phyloP scores from a whole-genome alignment of 139 green algal species.

The Chlorella sp. region DNA sequence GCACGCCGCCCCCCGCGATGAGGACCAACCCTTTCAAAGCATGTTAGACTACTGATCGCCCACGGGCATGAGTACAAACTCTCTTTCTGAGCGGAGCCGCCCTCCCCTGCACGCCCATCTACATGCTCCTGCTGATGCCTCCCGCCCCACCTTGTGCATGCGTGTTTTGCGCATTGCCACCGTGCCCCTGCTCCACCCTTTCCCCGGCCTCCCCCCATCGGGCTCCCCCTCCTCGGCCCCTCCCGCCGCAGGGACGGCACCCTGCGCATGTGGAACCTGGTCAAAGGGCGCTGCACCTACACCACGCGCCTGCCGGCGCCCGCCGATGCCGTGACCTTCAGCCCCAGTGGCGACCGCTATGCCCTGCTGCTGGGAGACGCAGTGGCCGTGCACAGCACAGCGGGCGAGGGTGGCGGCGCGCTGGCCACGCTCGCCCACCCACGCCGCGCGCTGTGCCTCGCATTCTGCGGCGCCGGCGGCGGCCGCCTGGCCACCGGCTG shows the following conservation, averaged over 20 bases:
- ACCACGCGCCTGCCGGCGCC: conserved; percentile 57
- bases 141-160: too few species aligned
- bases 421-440: conserved; percentile 28
- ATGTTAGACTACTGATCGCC: too few species aligned
- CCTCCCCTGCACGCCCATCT: too few species aligned
- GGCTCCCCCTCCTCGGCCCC: neutral
- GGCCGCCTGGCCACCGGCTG: conserved; percentile 26
- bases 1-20: too few species aligned
- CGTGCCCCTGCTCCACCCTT: too few species aligned
- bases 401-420: conserved; percentile 1
- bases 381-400: conserved; percentile 48
- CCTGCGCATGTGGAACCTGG: conserved; percentile 88
- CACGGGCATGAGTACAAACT: too few species aligned
- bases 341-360: conserved; percentile 48
- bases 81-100: too few species aligned
- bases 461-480: conserved; percentile 14
- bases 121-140: too few species aligned
- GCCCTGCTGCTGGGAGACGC: conserved; percentile 44
- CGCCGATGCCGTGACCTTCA: conserved; percentile 55
- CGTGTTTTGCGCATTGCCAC: too few species aligned
- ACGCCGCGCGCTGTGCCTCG: conserved; percentile 42
- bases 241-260: conserved; percentile 54
- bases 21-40: too few species aligned
- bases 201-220: neutral
- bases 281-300: conserved; percentile 67